These are phyloP conservation scores for Eucalyptus erythrocorys DNA, from an alignment of 345 rosid genomes.

Conservation along the genomic window DNA sequence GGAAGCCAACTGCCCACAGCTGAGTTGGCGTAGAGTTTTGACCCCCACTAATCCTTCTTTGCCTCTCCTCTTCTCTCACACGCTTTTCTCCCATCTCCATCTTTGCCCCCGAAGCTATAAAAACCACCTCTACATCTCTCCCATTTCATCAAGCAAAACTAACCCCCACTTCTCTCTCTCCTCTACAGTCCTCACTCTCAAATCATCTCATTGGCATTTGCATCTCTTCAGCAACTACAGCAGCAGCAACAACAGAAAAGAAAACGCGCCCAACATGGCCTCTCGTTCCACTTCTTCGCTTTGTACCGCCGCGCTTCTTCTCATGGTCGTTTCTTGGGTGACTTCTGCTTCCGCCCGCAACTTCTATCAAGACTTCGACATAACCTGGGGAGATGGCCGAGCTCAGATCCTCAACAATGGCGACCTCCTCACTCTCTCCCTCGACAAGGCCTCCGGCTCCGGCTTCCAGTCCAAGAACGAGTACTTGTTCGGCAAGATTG, in stretches of 20 bases:
- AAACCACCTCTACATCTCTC: not conserved
- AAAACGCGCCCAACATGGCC: not conserved
- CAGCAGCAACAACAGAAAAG: not conserved
- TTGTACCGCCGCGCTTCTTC: not conserved
- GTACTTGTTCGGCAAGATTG: conserved; percentile 44
- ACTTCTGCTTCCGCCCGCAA: conserved; percentile 4
- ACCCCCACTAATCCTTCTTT: not conserved
- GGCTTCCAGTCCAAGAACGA: conserved; percentile 53
- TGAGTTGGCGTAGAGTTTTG: not conserved
- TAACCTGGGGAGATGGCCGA: conserved; percentile 52
- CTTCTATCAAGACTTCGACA: conserved; percentile 34
- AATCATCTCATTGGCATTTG: not conserved
- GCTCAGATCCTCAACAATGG: conserved; percentile 56
- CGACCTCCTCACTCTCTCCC: conserved; percentile 39
- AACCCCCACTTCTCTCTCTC: not conserved
- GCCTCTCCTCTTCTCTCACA: not conserved
- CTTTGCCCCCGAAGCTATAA: not conserved
- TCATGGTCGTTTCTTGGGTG: not conserved
- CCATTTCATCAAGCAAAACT: not conserved
- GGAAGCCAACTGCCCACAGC: not conserved
- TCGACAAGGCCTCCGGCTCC: conserved; percentile 57
- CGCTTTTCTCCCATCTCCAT: not conserved
- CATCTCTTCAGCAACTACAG: not conserved
- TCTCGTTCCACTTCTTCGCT: not conserved
- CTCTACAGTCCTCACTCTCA: not conserved